Evolutionary conservation across 78 protist genomes (phyloP), one percentile per base, ranked within the genome.

Genomic region (Andalucia godoyi): DNA sequence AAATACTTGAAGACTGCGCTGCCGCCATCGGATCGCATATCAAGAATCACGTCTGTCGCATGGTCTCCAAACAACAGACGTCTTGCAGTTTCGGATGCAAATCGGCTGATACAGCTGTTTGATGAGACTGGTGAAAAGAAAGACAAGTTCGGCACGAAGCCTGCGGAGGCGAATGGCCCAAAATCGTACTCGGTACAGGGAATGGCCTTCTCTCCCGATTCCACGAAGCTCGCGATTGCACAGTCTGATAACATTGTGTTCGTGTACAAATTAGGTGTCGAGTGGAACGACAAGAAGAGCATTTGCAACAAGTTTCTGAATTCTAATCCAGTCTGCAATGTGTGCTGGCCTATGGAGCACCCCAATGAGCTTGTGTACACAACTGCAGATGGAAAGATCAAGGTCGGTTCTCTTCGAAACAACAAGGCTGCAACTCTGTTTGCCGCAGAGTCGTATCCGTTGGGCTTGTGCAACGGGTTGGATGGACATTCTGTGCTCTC

Each of bases 201-300:
- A 10, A 49, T 90, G 76, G 77, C 83, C n/a, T 90, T 80, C 42
- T 79, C 88, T 6, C 95, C 95, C 0, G 95, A 90, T 69, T 68
- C 79, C 18, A 23, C 79, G 8, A 69, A 60, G 47, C 69, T 90
- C 1, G 95, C 91, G 4, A 51, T 90, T 33, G 91, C 90, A 1
- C 95, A 90, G 65, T 36, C 72, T 4, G 95, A 90, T 69, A 80
- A 81, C 69, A 74, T 75, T 18, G 83, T 88, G 49, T 88, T 78
- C 34, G 81, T 90, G 25, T 90, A 90, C 83, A 68, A 74, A 45
- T 70, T 90, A 5, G 95, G 90, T 34, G 5, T 34, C 30, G 80
- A 79, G n/a, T 83, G 95, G 95, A 88, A 79, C 41, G 85, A 77
- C 46, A 74, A 75, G 43, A 84, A 90, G 63, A 32, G 79, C 7